Evolutionary conservation across 352 stramenopile species (phyloP), one percentile per base, ranked within the genome.

Genomic region (Pythium rishiriense): DNA sequence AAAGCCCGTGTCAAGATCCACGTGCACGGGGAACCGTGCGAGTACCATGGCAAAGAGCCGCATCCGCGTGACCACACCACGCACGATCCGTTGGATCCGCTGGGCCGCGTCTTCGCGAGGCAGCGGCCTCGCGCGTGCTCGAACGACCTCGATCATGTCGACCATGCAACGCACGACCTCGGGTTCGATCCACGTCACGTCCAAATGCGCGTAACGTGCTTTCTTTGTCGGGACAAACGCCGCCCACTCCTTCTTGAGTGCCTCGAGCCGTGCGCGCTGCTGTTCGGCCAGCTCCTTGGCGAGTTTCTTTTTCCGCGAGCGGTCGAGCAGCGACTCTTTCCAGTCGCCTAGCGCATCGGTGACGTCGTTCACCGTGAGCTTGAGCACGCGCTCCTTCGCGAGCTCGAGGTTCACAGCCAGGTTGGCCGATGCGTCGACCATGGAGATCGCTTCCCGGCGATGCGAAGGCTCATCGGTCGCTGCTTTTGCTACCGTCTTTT

Each of bases 101-200:
- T 88, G 79, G 3, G 81, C 77, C 0, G 81, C 81, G 39, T 92
- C 81, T 28, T 74, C 70, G 4, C 71, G 66, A 7, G 79, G 28
- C 10, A 69, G 65, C 11, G 76, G 77, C 19, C 66, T 55, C 0
- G 72, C 62, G n/a, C 66, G 53, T 24, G 58, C 8, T 9, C 60
- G 31, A 1, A 90, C 65, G 15, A 66, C 43, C 4, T 49, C 31
- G 53, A 90, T 86, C 24, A 92, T 62, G 24, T 74, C 70, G 19
- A 68, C 56, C 17, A 90, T 58, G 39, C 75, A 86, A 19, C 74
- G 68, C 21, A 92, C 78, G 31, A 92, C 73, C 24, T 83, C 72
- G 0, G 79, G 79, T 26, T 89, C 80, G 48, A 89, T 87, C 70
- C 70, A 79, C 8, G 81, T 85, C 26, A 92, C 80, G 29, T 93